Evolutionary conservation across 2,329 filamentous ascomycete species (phyloP).

Genomic region (Fusarium hostae): DNA sequence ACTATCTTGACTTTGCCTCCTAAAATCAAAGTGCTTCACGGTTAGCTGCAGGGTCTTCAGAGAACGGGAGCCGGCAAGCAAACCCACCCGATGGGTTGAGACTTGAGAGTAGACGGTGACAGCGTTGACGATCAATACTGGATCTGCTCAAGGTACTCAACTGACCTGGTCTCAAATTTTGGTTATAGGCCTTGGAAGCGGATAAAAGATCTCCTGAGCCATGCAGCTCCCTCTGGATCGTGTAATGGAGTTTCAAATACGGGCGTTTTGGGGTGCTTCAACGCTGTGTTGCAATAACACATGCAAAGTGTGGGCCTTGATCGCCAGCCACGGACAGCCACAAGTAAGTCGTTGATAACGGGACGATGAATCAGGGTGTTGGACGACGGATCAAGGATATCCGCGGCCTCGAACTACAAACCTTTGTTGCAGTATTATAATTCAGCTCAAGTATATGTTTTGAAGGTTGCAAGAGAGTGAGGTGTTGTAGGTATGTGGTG

Average conservation of each 20-base stretch:
- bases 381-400: background rate
- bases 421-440: background rate
- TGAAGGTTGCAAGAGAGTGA: constrained; percentile 1
- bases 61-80: constrained; percentile 36
- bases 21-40: constrained; percentile 18
- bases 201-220: constrained; percentile 17
- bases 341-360: constrained; percentile 16
- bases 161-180: constrained; percentile 17
- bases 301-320: constrained; percentile 24
- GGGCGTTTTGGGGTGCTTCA: constrained; percentile 32
- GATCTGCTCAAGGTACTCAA: constrained; percentile 18
- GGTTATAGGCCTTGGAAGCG: constrained; percentile 9
- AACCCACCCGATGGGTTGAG: constrained; percentile 23
- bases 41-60: constrained; percentile 41
- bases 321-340: constrained; percentile 28
- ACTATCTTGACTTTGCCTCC: constrained; percentile 18
- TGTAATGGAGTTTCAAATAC: constrained; percentile 19
- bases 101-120: constrained; percentile 20
- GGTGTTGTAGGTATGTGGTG: constrained; percentile 8
- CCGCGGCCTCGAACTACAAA: background rate
- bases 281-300: constrained; percentile 37
- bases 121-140: constrained; percentile 34
- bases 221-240: constrained; percentile 13
- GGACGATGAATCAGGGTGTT: background rate
- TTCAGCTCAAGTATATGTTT: background rate